Conservation (phyloP, 2,329 filamentous ascomycete species). For the Gaeumannomyces sp. region DNA sequence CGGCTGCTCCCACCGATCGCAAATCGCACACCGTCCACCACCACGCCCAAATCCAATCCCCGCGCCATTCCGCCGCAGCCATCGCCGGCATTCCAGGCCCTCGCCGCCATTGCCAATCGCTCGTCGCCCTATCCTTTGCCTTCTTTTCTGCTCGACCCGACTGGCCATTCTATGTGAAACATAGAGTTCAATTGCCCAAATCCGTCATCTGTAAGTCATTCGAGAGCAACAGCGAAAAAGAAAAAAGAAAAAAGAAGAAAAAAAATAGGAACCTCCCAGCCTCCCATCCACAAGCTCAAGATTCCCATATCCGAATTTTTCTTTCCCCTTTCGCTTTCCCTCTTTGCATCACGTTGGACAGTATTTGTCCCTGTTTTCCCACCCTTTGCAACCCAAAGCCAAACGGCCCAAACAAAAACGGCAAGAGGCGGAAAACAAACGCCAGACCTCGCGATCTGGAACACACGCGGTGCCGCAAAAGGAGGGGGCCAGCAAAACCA, state of each 20-base stretch:
- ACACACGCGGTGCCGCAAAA: constrained; percentile 1
- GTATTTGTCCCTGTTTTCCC: neutral
- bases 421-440: neutral
- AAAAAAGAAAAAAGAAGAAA: too few relatives aligned
- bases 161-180: neutral
- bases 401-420: neutral
- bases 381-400: neutral
- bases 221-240: neutral
- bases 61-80: neutral
- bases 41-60: neutral
- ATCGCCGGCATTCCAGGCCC: constrained; percentile 5
- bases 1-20: neutral
- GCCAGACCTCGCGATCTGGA: neutral
- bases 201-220: neutral
- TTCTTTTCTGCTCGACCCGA: neutral
- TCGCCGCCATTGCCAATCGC: neutral
- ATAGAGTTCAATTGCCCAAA: neutral
- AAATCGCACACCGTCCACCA: constrained; percentile 4
- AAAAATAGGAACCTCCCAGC: neutral
- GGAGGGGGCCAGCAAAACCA: neutral
- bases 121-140: constrained; percentile 1
- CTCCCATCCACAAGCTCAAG: neutral
- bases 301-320: neutral
- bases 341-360: neutral
- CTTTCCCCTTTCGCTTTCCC: neutral